phyloP scores from a whole-genome alignment of 345 rosid genomes.

The Eucalyptus polyanthemos region DNA sequence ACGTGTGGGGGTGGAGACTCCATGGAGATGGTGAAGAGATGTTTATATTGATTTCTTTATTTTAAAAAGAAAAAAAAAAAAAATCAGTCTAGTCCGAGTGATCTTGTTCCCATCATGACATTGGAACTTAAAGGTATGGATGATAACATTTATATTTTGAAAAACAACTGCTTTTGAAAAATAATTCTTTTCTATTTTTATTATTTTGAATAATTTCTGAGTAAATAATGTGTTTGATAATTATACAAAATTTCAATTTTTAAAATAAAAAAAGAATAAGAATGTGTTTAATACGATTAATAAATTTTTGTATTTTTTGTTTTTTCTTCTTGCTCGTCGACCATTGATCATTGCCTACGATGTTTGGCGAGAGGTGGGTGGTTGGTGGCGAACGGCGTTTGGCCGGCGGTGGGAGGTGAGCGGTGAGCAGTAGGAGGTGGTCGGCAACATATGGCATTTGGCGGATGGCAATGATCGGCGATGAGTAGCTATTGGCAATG shows the following conservation, averaged over 20 bases:
- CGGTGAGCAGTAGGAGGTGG: fast-evolving
- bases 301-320: fast-evolving
- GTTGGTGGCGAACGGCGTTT: fast-evolving
- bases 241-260: fast-evolving
- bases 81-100: fast-evolving
- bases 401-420: fast-evolving
- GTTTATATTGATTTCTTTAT: not conserved
- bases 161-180: fast-evolving
- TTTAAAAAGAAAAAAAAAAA: too few species aligned
- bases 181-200: too few species aligned
- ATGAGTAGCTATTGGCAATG: too few species aligned
- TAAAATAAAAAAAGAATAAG: fast-evolving
- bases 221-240: too few species aligned
- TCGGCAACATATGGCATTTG: fast-evolving
- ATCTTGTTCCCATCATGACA: too few species aligned
- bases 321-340: too few species aligned
- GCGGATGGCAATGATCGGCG: fast-evolving
- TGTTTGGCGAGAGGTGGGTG: fast-evolving
- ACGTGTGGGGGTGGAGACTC: not conserved
- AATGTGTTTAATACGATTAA: fast-evolving
- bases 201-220: fast-evolving
- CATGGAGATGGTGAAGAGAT: not conserved
- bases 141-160: fast-evolving
- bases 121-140: fast-evolving
- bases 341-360: fast-evolving